phyloP scores from a whole-genome alignment of 108 stramenopile genomes.

The Nitzschia sp. region DNA sequence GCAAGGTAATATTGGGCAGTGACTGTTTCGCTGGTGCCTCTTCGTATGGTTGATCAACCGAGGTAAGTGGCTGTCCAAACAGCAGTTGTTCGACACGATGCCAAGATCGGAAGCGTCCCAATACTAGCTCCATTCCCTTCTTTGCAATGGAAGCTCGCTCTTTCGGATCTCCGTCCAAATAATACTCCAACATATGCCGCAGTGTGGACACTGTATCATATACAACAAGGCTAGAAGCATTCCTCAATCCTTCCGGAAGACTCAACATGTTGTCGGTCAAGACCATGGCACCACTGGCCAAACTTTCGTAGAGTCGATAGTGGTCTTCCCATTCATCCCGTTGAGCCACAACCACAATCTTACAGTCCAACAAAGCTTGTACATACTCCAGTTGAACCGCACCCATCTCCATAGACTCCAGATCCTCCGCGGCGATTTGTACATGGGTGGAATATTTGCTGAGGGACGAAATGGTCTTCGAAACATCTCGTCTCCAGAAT shows the following conservation, averaged over 20 bases:
- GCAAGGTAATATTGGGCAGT: background rate
- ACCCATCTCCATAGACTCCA: constrained; percentile 19
- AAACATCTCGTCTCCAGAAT: constrained; percentile 39
- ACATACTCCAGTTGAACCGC: constrained; percentile 22
- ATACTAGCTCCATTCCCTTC: constrained; percentile 37
- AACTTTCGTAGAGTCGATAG: constrained; percentile 54
- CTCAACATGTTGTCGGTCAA: constrained; percentile 53
- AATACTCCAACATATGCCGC: constrained; percentile 33
- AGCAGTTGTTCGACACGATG: constrained; percentile 47
- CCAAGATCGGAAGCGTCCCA: constrained; percentile 46
- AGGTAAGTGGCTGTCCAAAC: constrained; percentile 30
- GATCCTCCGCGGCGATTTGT: constrained; percentile 18
- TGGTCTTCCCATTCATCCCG: constrained; percentile 73
- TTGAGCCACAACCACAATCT: constrained; percentile 66
- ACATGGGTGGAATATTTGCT: constrained; percentile 14
- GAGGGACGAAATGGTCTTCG: background rate
- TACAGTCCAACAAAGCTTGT: constrained; percentile 39
- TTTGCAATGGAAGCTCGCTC: constrained; percentile 33
- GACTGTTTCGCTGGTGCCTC: constrained; percentile 26
- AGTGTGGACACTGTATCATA: constrained; percentile 40
- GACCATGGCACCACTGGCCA: constrained; percentile 64
- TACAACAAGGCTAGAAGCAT: constrained; percentile 43
- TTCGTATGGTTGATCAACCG: constrained; percentile 21
- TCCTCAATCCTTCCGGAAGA: constrained; percentile 38
- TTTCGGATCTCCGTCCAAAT: constrained; percentile 36